Percentiles rank a stretch among this genome's conserved stretches.
phyloP scores from a whole-genome alignment of 192 early-diverging fungal species.

The Oehlia diaphana region DNA sequence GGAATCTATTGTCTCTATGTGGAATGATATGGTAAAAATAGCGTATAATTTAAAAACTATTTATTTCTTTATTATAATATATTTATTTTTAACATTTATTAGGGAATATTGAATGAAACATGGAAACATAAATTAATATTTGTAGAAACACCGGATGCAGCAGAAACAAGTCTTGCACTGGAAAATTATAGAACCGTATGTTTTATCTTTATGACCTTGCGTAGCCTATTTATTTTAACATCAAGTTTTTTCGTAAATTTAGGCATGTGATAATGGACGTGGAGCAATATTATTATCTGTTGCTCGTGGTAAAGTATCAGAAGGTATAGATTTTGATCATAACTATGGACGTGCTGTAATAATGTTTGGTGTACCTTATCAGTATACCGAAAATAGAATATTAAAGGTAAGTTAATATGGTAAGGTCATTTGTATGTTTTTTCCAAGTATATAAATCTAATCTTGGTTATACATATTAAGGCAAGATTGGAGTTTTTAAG shows the following conservation, averaged over 20 bases:
- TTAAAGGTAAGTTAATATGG: slow-evolving; percentile 61
- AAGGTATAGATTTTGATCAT: slow-evolving; percentile 99
- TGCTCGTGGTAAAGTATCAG: slow-evolving; percentile 98
- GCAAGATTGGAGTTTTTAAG: slow-evolving; percentile 94
- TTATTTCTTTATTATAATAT: not conserved
- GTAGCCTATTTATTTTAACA: not conserved
- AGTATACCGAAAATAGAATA: slow-evolving; percentile 96
- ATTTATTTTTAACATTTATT: not conserved
- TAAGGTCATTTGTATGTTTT: not conserved
- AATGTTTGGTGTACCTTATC: slow-evolving; percentile 99
- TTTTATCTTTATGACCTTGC: not conserved
- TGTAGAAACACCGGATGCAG: slow-evolving; percentile 98
- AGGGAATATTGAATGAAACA: slow-evolving; percentile 91
- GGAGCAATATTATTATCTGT: slow-evolving; percentile 97
- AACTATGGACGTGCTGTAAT: slow-evolving; percentile 99
- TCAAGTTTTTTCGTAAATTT: not conserved
- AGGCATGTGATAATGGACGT: slow-evolving; percentile 96
- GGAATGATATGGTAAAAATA: slow-evolving; percentile 88
- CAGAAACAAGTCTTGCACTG: slow-evolving; percentile 92
- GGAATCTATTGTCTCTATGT: slow-evolving; percentile 97
- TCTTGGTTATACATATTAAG: slow-evolving; percentile 30
- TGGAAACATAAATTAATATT: slow-evolving; percentile 99
- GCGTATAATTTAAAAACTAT: slow-evolving; percentile 2
- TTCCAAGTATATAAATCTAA: not conserved
- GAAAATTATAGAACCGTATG: slow-evolving; percentile 89